Conservation (phyloP, 768 basidiomycete genomes). For the Trichaptum fuscoviolaceum region DNA sequence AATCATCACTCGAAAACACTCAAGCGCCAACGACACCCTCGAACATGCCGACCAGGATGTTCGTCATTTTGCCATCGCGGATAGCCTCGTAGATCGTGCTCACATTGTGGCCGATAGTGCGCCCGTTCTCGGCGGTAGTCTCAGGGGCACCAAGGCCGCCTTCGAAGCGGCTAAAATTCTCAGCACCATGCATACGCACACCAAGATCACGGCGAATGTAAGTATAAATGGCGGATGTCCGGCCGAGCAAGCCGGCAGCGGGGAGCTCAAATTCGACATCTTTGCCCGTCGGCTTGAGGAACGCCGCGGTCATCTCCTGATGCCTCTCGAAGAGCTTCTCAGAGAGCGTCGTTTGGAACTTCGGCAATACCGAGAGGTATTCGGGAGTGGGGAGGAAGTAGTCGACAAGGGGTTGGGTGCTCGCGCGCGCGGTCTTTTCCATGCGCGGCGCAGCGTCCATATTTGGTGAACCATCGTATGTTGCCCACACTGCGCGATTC, state of each 20-base stretch:
- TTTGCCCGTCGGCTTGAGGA: constrained; percentile 20
- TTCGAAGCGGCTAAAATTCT: constrained; percentile 58
- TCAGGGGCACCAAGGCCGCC: constrained; percentile 66
- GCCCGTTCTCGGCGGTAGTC: constrained; percentile 29
- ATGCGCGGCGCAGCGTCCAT: constrained; percentile 71
- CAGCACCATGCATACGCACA: constrained; percentile 75
- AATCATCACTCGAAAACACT: not conserved
- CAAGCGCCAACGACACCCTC: not conserved
- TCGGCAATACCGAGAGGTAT: constrained; percentile 22
- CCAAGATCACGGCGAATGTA: constrained; percentile 68
- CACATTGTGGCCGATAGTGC: constrained; percentile 56
- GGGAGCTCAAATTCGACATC: constrained; percentile 52
- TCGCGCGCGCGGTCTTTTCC: constrained; percentile 61
- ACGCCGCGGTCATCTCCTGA: constrained; percentile 26
- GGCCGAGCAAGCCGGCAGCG: constrained; percentile 60
- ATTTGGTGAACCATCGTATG: constrained; percentile 60
- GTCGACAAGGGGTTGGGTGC: constrained; percentile 60
- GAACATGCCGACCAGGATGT: constrained; percentile 52
- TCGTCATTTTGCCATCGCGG: constrained; percentile 63
- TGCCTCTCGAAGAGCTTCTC: constrained; percentile 16
- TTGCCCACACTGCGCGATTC: constrained; percentile 37
- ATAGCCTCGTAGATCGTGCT: constrained; percentile 77
- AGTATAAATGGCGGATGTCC: constrained; percentile 69
- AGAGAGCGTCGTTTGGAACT: constrained; percentile 20
- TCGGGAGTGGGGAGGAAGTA: constrained; percentile 31